Percentiles rank a stretch among this genome's conserved stretches.
Evolutionary conservation across 257 asterid species (phyloP).

Genomic region (Osmanthus fragrans): DNA sequence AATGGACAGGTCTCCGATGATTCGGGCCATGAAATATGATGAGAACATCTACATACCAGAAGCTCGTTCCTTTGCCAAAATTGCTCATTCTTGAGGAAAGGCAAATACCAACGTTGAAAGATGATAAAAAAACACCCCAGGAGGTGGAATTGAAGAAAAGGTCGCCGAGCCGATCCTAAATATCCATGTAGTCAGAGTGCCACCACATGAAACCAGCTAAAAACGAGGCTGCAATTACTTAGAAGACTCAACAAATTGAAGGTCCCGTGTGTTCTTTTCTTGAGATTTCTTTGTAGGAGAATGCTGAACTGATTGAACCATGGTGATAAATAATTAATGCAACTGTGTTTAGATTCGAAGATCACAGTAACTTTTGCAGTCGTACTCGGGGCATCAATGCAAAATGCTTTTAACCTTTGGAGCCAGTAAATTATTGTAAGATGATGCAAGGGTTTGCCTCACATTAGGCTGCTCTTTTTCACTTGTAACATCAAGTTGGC

Average conservation of each 20-base stretch:
- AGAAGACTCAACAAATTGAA: constrained; percentile 42
- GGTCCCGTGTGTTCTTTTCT: constrained; percentile 44
- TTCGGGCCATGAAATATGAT: constrained; percentile 54
- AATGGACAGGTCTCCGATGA: constrained; percentile 48
- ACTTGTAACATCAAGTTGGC: constrained; percentile 35
- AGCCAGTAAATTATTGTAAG: constrained; percentile 39
- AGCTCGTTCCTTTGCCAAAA: constrained; percentile 47
- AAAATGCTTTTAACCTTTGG: constrained; percentile 43
- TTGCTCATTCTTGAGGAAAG: constrained; percentile 50
- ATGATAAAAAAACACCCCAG: constrained; percentile 45
- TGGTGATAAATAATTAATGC: constrained; percentile 18
- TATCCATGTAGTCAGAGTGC: constrained; percentile 35
- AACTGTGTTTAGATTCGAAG: constrained; percentile 10
- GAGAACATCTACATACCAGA: constrained; percentile 51
- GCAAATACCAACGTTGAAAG: constrained; percentile 40
- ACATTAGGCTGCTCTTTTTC: constrained; percentile 42
- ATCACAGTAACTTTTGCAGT: constrained; percentile 21
- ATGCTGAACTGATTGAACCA: constrained; percentile 49
- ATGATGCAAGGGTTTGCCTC: constrained; percentile 36
- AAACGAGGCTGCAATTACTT: constrained; percentile 43
- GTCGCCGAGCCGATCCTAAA: constrained; percentile 46
- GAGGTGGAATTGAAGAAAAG: constrained; percentile 48
- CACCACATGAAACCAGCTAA: constrained; percentile 55
- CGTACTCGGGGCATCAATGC: constrained; percentile 26
- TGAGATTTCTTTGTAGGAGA: constrained; percentile 47